Percentiles rank a stretch among this genome's conserved stretches.
phyloP scores from a whole-genome alignment of 495 filamentous ascomycete genomes.

The Chaetomium cochliodes region DNA sequence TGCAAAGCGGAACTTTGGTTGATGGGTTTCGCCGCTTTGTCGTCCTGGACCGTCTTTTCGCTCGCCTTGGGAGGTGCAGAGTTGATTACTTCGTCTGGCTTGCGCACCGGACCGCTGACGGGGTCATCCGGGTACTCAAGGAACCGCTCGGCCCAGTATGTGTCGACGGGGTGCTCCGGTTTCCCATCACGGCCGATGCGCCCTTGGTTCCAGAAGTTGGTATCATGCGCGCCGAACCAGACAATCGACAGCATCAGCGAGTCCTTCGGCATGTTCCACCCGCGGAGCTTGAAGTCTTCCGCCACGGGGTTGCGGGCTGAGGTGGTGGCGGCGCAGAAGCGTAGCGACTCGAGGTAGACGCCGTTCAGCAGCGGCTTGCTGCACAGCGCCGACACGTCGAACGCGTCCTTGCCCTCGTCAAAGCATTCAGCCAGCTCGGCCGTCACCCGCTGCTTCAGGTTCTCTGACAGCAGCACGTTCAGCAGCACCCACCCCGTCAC shows the following conservation, averaged over 20 bases:
- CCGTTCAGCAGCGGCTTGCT: slow-evolving; percentile 28
- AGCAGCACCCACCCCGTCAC: slow-evolving; percentile 29
- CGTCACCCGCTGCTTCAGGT: slow-evolving; percentile 17
- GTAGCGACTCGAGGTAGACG: slow-evolving; percentile 30
- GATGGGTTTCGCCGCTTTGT: slow-evolving; percentile 25
- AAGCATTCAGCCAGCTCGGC: slow-evolving; percentile 21
- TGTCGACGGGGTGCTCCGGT: slow-evolving; percentile 32
- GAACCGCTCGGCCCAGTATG: slow-evolving; percentile 45
- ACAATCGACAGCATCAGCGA: slow-evolving; percentile 26
- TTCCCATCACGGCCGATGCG: slow-evolving; percentile 9
- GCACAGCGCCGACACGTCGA: slow-evolving; percentile 24
- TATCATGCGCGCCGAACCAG: slow-evolving; percentile 29
- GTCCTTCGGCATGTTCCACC: slow-evolving; percentile 26
- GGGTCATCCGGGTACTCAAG: slow-evolving; percentile 39
- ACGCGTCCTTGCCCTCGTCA: background rate
- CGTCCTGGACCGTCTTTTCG: slow-evolving; percentile 21
- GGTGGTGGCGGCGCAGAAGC: slow-evolving; percentile 22
- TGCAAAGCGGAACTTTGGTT: slow-evolving; percentile 21
- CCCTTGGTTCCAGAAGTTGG: slow-evolving; percentile 33
- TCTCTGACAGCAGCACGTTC: slow-evolving; percentile 14
- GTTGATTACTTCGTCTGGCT: slow-evolving; percentile 5
- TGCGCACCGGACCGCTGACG: slow-evolving; percentile 34
- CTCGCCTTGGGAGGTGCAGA: background rate
- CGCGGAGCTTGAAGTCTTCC: slow-evolving; percentile 26
- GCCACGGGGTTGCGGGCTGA: slow-evolving; percentile 24